Evolutionary conservation across 495 filamentous ascomycete species (phyloP).

Genomic region (Penicillium paxilli): DNA sequence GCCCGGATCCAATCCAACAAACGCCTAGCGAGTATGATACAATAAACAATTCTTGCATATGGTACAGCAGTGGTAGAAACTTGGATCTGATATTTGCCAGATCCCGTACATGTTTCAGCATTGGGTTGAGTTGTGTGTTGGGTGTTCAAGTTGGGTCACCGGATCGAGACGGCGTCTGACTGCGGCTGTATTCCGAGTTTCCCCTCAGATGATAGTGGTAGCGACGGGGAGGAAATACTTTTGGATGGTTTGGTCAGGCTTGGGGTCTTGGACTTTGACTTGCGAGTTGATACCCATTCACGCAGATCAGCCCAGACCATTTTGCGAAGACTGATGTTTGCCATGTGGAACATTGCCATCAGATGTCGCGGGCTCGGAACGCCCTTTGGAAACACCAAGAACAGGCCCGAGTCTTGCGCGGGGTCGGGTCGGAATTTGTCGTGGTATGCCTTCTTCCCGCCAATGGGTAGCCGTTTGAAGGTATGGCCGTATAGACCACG

Average conservation of each 20-base stretch:
- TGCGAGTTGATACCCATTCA: slow-evolving; percentile 2
- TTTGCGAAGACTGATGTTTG: slow-evolving; percentile 36
- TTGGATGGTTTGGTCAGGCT: no score
- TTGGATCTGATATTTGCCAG: no score
- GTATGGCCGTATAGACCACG: slow-evolving; percentile 28
- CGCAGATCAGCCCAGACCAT: slow-evolving; percentile 24
- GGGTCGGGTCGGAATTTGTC: slow-evolving; percentile 43
- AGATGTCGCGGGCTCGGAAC: slow-evolving; percentile 31
- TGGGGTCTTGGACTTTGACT: not conserved
- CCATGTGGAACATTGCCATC: slow-evolving; percentile 41
- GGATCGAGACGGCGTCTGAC: not conserved
- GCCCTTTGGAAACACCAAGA: slow-evolving; percentile 36
- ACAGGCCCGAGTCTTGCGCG: slow-evolving; percentile 30
- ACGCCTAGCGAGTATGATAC: slow-evolving; percentile 27
- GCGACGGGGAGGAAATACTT: not conserved
- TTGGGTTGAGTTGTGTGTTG: not conserved
- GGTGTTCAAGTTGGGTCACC: no score
- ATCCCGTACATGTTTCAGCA: no score
- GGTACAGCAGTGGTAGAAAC: slow-evolving; percentile 4
- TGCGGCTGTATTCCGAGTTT: no score
- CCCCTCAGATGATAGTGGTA: no score
- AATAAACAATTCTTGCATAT: slow-evolving; percentile 10
- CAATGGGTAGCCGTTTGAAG: slow-evolving; percentile 33
- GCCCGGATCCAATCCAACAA: not conserved
- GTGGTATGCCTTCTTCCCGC: slow-evolving; percentile 45